Conservation (phyloP, 2,329 filamentous ascomycete species). For the Paraphaeosphaeria sporulosa region DNA sequence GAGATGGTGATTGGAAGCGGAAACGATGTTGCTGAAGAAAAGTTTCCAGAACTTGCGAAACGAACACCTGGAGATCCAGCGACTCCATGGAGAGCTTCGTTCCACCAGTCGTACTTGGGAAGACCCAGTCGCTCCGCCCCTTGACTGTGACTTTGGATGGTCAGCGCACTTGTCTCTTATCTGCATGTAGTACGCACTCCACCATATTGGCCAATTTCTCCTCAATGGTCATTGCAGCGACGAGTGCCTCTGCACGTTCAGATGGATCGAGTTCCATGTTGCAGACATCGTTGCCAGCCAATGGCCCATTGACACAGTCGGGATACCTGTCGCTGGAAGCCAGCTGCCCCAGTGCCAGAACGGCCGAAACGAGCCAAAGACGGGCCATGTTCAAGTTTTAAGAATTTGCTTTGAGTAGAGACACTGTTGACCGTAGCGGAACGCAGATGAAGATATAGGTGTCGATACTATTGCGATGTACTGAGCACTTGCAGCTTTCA, state of each 20-base stretch:
- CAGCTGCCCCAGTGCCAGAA: background rate
- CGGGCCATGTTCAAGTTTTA: background rate
- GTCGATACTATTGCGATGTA: no score
- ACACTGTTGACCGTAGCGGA: background rate
- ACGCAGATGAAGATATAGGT: background rate
- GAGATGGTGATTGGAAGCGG: conserved; percentile 69
- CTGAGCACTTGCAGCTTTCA: no score
- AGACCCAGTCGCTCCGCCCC: conserved; percentile 11
- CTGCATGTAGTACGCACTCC: conserved; percentile 14
- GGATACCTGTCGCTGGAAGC: conserved; percentile 35
- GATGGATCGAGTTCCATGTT: conserved; percentile 48
- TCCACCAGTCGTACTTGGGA: conserved; percentile 51
- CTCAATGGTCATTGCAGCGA: conserved; percentile 59
- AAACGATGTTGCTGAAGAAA: conserved; percentile 69
- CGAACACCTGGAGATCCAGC: conserved; percentile 62
- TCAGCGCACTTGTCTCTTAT: background rate
- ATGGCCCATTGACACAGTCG: conserved; percentile 58
- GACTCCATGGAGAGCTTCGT: conserved; percentile 69
- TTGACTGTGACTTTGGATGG: background rate
- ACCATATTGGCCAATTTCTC: conserved; percentile 56
- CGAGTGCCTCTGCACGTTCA: conserved; percentile 56
- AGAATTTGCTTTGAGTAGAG: background rate
- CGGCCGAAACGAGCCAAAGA: background rate
- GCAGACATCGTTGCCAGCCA: conserved; percentile 59
- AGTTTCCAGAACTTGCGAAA: conserved; percentile 59